Conservation (phyloP, 2,329 filamentous ascomycete species). For the Colletotrichum plurivorum region DNA sequence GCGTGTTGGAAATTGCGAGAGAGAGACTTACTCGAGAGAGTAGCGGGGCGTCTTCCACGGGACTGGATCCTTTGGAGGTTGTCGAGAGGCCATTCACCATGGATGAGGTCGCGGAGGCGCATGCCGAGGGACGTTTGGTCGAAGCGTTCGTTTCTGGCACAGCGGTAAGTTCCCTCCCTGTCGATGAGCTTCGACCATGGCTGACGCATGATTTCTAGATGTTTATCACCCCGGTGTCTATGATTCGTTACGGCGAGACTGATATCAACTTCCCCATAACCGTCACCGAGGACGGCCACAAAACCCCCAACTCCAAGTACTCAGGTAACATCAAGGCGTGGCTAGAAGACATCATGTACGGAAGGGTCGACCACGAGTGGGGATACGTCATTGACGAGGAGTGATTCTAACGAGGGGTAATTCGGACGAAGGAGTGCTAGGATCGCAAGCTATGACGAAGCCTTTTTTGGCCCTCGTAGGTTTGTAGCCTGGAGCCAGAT, state of each 20-base stretch:
- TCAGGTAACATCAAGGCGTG: constrained; percentile 74
- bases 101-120: constrained; percentile 80
- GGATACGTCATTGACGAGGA: constrained; percentile 76
- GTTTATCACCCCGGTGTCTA: constrained; percentile 78
- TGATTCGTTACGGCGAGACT: constrained; percentile 75
- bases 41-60: constrained; percentile 57
- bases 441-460: too few relatives aligned
- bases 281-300: constrained; percentile 58
- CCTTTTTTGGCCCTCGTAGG: neutral
- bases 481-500: too few relatives aligned
- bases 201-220: constrained; percentile 61
- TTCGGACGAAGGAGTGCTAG: too few relatives aligned
- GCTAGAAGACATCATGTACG: constrained; percentile 82
- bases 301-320: constrained; percentile 51
- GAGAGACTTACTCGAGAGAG: constrained; percentile 69
- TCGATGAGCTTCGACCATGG: neutral
- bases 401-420: constrained; percentile 64
- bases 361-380: constrained; percentile 77
- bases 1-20: constrained; percentile 80
- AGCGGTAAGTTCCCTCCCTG: constrained; percentile 70
- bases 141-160: constrained; percentile 92
- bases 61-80: constrained; percentile 55
- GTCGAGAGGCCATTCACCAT: constrained; percentile 89
- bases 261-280: constrained; percentile 73
- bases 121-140: constrained; percentile 80